Evolutionary conservation across 257 asterid genomes (phyloP).

Genomic region (Nicotiana undulata): DNA sequence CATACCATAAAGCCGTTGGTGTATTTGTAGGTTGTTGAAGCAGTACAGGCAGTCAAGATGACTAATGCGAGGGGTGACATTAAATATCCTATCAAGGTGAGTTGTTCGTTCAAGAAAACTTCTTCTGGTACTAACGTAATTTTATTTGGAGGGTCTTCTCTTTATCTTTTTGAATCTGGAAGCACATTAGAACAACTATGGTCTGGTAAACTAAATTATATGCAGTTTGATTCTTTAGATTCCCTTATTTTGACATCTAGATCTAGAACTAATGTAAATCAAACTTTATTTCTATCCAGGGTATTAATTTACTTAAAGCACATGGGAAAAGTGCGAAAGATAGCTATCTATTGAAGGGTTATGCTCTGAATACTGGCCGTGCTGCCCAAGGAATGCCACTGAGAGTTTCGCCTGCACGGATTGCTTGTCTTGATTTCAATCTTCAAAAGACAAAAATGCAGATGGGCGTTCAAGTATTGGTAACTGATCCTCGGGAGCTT

Average conservation of each 20-base stretch:
- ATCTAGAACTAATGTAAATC: background rate
- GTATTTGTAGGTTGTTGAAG: conserved; percentile 66
- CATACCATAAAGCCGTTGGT: background rate
- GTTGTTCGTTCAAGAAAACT: background rate
- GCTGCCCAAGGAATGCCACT: conserved; percentile 95
- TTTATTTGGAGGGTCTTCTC: background rate
- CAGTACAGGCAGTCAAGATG: conserved; percentile 77
- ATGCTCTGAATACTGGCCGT: conserved; percentile 87
- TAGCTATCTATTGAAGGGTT: conserved; percentile 78
- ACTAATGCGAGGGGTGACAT: conserved; percentile 85
- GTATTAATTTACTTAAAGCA: conserved; percentile 88
- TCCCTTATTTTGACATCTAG: background rate
- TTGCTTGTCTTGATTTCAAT: conserved; percentile 92
- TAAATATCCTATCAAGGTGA: conserved; percentile 81
- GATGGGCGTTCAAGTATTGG: conserved; percentile 93
- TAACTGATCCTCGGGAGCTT: conserved; percentile 88
- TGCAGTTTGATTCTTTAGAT: background rate
- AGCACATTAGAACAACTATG: background rate
- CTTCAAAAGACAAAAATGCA: conserved; percentile 94
- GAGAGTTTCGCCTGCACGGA: conserved; percentile 74
- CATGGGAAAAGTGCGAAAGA: conserved; percentile 92
- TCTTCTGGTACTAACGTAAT: background rate
- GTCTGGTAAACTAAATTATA: background rate
- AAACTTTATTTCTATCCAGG: conserved; percentile 34
- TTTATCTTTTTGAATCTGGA: background rate